Evolutionary conservation across 2,329 filamentous ascomycete species (phyloP), one percentile per base, ranked within the genome.

Genomic region (Beauveria varroae): DNA sequence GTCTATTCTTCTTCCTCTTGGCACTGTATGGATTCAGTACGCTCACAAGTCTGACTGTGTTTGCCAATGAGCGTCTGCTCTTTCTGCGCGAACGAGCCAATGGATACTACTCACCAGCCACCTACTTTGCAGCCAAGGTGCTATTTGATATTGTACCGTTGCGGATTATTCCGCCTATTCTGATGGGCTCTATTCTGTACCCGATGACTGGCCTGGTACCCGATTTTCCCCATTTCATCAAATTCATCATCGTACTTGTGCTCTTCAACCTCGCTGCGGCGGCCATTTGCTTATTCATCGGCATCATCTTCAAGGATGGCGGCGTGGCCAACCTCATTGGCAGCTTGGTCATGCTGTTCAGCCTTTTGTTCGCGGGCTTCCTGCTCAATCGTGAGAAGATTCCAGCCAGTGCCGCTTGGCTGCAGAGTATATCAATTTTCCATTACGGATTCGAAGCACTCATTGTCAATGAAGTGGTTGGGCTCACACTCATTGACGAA

Each of bases 21-120:
- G 92, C 95, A 0, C 82, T 99, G 2, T 99, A 98, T 68, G 95
- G 95, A 10, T 99, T 99, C 79, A 96, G 91, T 74, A 97, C 93
- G 0, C 80, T 99, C 44, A 98, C 95, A 0, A 96, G 90, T 68
- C 80, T 99, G 60, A 96, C 89, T 34, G 93, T 97, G 12, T 99
- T 99, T 74, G 92, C 92, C 0, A 85, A 90, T 0, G 95, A 99
- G 74, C 84, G 95, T 50, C 83, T 97, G 8, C 78, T 99, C 43
- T 99, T 99, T 72, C 87, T 96, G 12, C 86, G 95, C 54, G 95
- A 99, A 74, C 84, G 95, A 65, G 95, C 95, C 43, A 99, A 99
- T 72, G 93, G 95, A 1, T 99, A 99, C 76, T 99, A 99, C 73
- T 84, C 90, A 0, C 95, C 95, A 0, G 81, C 96, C 56, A 96